Conservation (phyloP, 306 rosid genomes). For the Notholithocarpus densiflorus region DNA sequence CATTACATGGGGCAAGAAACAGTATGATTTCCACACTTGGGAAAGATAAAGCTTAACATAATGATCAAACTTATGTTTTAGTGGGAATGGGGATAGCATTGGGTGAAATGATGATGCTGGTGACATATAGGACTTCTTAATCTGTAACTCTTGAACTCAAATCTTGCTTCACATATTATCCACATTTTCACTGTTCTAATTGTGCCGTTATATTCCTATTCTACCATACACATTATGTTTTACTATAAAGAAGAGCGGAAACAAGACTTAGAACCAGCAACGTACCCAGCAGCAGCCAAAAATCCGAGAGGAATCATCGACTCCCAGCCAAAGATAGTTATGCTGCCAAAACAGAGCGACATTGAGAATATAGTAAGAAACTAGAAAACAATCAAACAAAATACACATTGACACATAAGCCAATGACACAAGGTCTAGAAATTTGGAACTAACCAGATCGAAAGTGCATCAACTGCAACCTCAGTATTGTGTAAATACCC, state of each 20-base stretch:
- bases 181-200: neutral
- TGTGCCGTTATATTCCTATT: neutral
- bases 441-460: slow-evolving; percentile 48
- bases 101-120: neutral
- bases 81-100: neutral
- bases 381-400: neutral
- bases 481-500: slow-evolving; percentile 50
- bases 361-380: neutral
- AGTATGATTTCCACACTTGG: neutral
- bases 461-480: slow-evolving; percentile 60
- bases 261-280: slow-evolving; percentile 15
- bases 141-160: neutral
- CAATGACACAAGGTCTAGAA: neutral
- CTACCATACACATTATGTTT: too few species aligned
- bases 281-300: slow-evolving; percentile 73
- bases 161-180: neutral
- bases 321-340: slow-evolving; percentile 68
- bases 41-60: neutral
- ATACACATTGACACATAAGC: neutral
- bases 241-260: neutral
- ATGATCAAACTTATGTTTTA: neutral
- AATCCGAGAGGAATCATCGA: slow-evolving; percentile 79
- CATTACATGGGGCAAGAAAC: too few species aligned
- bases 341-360: slow-evolving; percentile 34
- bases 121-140: neutral